Evolutionary conservation across 306 rosid species (phyloP), one percentile per base, ranked within the genome.

Genomic region (Aeschynomene evenia): DNA sequence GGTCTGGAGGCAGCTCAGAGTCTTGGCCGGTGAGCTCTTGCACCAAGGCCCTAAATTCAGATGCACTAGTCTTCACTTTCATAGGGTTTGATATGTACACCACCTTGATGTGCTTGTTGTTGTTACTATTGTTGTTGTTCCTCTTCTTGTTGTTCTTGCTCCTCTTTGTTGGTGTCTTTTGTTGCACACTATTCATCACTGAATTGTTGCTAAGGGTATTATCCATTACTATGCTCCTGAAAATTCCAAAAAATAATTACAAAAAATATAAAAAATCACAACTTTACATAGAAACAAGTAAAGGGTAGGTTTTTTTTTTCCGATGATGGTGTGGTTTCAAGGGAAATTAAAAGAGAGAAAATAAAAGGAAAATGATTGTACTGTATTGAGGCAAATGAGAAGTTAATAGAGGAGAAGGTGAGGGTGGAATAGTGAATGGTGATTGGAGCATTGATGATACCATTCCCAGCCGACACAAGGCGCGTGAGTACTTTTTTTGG

Each of bases 51-150:
- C 80, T 82, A 52, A 90, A 90, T 5, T 78, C 37, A 0, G 93
- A 70, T 9, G 91, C 89, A n/a, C 81, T 82, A 50, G 89, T 74
- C 42, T 74, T 87, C 19, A 87, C 81, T 77, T 71, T 87, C 91
- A 85, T 87, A 21, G 96, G 96, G 73, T 84, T 90, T 1, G 96
- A 87, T 68, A 89, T 89, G 79, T 89, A 87, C 0, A 90, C 96
- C 0, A 90, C 89, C 63, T 81, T 90, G 59, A 90, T 62, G 11
- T 85, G 85, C 5, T 70, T 36, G 6, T 18, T 56, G 62, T 56
- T 45, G 7, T 4, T 10, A 9, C 9, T 15, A 0, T 45, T 45
- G 20, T n/a, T 29, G 3, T 9, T 34, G 34, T 19, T 63, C 1
- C 51, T 75, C 20, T 55, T 71, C 56, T 75, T 83, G 43, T 68